phyloP scores from a whole-genome alignment of 140 eudicot species.

The Senecio squalidus region DNA sequence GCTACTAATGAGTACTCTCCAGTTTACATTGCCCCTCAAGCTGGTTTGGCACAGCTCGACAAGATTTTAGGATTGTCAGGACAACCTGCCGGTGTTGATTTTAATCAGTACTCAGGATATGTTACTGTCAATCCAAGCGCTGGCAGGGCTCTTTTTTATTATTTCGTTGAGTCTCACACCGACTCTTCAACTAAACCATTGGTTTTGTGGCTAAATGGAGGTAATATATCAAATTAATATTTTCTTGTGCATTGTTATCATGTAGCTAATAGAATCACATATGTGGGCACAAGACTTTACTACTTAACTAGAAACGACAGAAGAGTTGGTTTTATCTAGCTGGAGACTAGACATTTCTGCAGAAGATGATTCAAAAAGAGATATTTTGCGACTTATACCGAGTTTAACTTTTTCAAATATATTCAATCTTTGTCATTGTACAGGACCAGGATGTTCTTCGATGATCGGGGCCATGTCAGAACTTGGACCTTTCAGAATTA shows the following conservation, averaged over 20 bases:
- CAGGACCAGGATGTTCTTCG: conserved; percentile 46
- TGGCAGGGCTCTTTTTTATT: conserved; percentile 36
- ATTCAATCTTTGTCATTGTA: not conserved
- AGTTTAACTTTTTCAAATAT: not conserved
- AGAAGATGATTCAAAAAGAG: not conserved
- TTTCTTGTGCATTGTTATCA: not conserved
- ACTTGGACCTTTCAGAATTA: conserved; percentile 34
- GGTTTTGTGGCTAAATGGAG: conserved; percentile 44
- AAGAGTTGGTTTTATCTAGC: not conserved
- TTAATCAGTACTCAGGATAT: conserved; percentile 31
- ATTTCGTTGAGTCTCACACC: conserved; percentile 32
- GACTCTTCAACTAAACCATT: conserved; percentile 31
- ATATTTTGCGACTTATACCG: not conserved
- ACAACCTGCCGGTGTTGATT: conserved; percentile 28
- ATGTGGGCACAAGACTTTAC: not conserved
- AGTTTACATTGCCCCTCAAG: conserved; percentile 28
- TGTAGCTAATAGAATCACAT: not conserved
- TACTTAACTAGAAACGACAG: not conserved
- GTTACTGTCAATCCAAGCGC: conserved; percentile 28
- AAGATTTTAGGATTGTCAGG: conserved; percentile 28
- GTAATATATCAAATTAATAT: conserved; percentile 3
- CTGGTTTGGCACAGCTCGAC: conserved; percentile 29
- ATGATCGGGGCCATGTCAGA: conserved; percentile 37
- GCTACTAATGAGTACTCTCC: conserved; percentile 20
- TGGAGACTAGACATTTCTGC: not conserved